Conservation (phyloP, 1,139 yeast species). For the Candida glucosophila region DNA sequence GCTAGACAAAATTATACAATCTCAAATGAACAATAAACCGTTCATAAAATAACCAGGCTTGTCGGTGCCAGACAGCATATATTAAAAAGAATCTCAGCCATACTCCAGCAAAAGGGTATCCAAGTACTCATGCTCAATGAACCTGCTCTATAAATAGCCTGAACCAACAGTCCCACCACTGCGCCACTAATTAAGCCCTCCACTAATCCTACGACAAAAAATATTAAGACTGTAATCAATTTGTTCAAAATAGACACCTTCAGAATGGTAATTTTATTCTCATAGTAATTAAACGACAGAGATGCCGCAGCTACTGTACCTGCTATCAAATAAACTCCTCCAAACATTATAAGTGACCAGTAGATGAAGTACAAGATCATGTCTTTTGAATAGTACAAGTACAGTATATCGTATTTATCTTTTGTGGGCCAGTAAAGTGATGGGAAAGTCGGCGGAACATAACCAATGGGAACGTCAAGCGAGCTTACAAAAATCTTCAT, state of each 20-base stretch:
- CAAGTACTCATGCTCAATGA: conserved; percentile 82
- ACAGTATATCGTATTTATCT: conserved; percentile 39
- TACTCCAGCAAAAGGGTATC: conserved; percentile 82
- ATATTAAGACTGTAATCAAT: conserved; percentile 36
- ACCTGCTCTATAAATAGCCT: conserved; percentile 70
- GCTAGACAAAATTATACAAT: too few species aligned
- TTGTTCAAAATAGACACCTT: conserved; percentile 7
- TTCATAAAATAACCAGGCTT: conserved; percentile 25
- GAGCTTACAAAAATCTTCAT: conserved; percentile 34
- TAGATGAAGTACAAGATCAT: conserved; percentile 78
- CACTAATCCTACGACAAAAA: conserved; percentile 44
- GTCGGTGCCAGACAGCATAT: conserved; percentile 55
- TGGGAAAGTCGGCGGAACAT: conserved; percentile 72
- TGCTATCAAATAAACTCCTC: conserved; percentile 54
- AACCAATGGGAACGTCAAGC: conserved; percentile 65
- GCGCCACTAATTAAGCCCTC: conserved; percentile 71
- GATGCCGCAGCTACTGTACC: conserved; percentile 54
- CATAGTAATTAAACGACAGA: conserved; percentile 14
- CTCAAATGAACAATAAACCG: too few species aligned
- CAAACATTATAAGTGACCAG: conserved; percentile 72
- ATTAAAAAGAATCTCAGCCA: conserved; percentile 58
- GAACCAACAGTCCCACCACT: conserved; percentile 54
- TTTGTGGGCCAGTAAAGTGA: conserved; percentile 65
- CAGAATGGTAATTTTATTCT: conserved; percentile 11
- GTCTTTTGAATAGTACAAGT: conserved; percentile 60